Conservation (phyloP, 2,329 filamentous ascomycete genomes). For the Neoarthrinium moseri region DNA sequence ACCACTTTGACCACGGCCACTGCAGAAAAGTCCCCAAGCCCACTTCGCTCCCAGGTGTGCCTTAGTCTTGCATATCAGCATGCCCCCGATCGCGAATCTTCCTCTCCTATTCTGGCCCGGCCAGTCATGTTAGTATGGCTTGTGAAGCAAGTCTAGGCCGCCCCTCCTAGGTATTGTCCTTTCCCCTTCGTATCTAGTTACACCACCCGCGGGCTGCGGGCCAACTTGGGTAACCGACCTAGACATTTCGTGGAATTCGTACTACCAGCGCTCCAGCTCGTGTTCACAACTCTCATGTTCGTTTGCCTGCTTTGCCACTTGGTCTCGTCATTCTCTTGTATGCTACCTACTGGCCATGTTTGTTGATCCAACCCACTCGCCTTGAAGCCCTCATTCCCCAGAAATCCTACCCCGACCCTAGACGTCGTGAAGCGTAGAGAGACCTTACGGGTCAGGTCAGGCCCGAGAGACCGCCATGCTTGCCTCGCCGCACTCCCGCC, state of each 20-base stretch:
- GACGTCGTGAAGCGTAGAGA: no score
- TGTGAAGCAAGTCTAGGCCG: not conserved
- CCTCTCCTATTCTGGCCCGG: not conserved
- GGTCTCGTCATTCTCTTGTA: not conserved
- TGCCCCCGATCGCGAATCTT: not conserved
- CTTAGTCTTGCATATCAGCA: conserved; percentile 4
- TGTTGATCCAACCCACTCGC: not conserved
- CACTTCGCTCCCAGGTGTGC: not conserved
- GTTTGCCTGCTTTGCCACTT: not conserved
- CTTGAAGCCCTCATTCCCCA: not conserved
- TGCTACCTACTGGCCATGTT: not conserved
- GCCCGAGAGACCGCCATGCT: conserved; percentile 20
- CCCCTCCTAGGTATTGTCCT: not conserved
- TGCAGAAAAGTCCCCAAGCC: not conserved
- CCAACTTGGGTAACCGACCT: no score
- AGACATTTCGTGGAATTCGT: not conserved
- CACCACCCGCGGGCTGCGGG: not conserved
- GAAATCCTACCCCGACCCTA: not conserved
- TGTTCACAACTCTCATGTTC: not conserved
- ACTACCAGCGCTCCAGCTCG: not conserved
- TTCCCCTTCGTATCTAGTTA: not conserved
- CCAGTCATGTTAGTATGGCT: not conserved
- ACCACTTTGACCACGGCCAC: no score
- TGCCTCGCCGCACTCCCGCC: conserved; percentile 25
- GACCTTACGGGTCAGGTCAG: no score